Percentiles rank a stretch among this genome's conserved stretches.
Conservation (phyloP, 345 rosid genomes). For the Orychophragmus violaceus region DNA sequence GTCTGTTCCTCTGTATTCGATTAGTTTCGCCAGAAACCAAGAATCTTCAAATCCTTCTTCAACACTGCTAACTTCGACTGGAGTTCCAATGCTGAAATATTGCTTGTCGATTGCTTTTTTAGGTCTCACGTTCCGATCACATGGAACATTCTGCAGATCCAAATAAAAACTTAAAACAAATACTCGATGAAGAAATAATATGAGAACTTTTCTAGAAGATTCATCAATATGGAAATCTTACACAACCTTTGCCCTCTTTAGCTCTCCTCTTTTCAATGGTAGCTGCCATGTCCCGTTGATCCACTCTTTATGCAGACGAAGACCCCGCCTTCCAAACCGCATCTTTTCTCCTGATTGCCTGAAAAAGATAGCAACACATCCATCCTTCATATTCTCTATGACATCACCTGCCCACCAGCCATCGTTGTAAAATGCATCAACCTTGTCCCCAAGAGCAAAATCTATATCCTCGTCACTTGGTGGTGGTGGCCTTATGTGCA, state of each 20-base stretch:
- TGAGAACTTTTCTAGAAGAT: neutral
- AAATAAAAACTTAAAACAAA: neutral
- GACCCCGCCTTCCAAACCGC: constrained; percentile 37
- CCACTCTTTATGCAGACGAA: constrained; percentile 65
- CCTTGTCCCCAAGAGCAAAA: constrained; percentile 40
- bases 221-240: constrained; percentile 5
- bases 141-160: constrained; percentile 32
- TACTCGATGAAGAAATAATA: neutral
- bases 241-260: constrained; percentile 16
- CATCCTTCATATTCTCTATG: constrained; percentile 23
- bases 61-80: constrained; percentile 65
- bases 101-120: constrained; percentile 4
- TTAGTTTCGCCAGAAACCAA: constrained; percentile 65
- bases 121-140: constrained; percentile 20
- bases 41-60: constrained; percentile 90
- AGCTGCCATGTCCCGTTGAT: constrained; percentile 45
- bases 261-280: constrained; percentile 14
- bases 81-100: constrained; percentile 27
- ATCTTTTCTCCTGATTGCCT: constrained; percentile 40
- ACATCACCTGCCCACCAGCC: constrained; percentile 71
- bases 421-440: constrained; percentile 58
- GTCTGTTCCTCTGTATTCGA: constrained; percentile 38
- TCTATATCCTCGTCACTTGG: constrained; percentile 20
- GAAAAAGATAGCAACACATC: constrained; percentile 37
- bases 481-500: constrained; percentile 52